Evolutionary conservation across 345 rosid species (phyloP).

Genomic region (Alliaria petiolata): DNA sequence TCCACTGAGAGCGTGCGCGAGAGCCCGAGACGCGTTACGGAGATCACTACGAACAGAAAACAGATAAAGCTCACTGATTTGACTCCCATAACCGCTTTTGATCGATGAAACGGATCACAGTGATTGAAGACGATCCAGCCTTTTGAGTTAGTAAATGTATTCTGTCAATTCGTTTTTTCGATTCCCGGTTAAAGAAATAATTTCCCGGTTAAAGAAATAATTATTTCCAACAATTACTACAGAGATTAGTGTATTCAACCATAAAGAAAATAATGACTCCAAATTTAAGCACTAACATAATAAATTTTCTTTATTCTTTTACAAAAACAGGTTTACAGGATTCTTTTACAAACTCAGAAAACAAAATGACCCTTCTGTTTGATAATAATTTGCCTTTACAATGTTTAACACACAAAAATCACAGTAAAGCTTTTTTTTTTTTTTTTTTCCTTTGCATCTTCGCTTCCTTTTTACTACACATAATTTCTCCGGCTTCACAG

Average conservation of each 20-base stretch:
- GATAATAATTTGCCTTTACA: neutral
- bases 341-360: neutral
- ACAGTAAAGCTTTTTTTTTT: neutral
- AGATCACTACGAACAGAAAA: neutral
- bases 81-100: conserved; percentile 1
- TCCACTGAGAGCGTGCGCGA: conserved; percentile 20
- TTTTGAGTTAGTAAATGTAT: too few relatives aligned
- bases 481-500: conserved; percentile 1
- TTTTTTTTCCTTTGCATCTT: neutral
- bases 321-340: neutral
- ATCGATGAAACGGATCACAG: too few relatives aligned
- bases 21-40: conserved; percentile 13
- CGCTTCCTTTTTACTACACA: conserved; percentile 8
- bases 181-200: too few relatives aligned
- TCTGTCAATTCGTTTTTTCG: too few relatives aligned
- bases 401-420: conserved; percentile 17
- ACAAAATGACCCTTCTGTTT: neutral
- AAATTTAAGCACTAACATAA: neutral
- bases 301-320: neutral
- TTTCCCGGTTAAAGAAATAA: too few relatives aligned
- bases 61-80: neutral
- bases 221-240: too few relatives aligned
- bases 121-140: too few relatives aligned
- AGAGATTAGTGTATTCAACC: neutral
- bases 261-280: neutral